Base-by-base conservation (phyloP, 2,329 filamentous ascomycete species). In the Talaromyces sp. region DNA sequence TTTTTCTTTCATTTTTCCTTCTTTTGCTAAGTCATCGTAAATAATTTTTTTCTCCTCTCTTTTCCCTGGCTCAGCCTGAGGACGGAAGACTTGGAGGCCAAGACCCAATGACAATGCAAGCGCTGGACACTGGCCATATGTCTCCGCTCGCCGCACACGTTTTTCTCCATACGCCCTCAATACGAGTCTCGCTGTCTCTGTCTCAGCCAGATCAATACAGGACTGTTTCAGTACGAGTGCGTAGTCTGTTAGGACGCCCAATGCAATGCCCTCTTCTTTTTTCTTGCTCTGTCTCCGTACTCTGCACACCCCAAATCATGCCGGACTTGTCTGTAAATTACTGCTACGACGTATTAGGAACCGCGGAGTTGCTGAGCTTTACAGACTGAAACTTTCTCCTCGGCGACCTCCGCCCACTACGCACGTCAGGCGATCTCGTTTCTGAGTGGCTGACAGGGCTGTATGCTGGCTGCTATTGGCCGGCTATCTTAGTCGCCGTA, bases 381-480 rank as follows among this genome's bases (percentile, higher is more conserved):
- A 5, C 22, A 48, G n/a, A 9, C 39, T n/a, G n/a, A n/a, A n/a
- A 15, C 43, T 35, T 55, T 55, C 43, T 56, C 45, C 54, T 56
- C 54, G 54, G 54, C 54, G 54, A 50, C 43, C 54, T 56, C 54
- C 54, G 54, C 35, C 25, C 45, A 28, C 52, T 19, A 17, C 39
- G 52, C 36, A 40, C 31, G 52, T 45, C 39, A 54, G 36, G 39
- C 25, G 40, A 54, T 55, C 53, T 41, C 40, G 53, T 35, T 35
- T 46, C 37, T 55, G 40, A 45, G 39, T 45, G 53, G 53, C 25
- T 55, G 53, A 37, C 39, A 53, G 52, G 37, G 51, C 2, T 4
- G 3, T 46, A 0, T 11, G 15, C 25, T 17, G 25, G 8, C 15
- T 11, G 2, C 45, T 21, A 48, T 48, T 48, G 45, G 45, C 10